Evolutionary conservation across 78 protist genomes (phyloP).

Genomic region (Dictyostelium purpureum): DNA sequence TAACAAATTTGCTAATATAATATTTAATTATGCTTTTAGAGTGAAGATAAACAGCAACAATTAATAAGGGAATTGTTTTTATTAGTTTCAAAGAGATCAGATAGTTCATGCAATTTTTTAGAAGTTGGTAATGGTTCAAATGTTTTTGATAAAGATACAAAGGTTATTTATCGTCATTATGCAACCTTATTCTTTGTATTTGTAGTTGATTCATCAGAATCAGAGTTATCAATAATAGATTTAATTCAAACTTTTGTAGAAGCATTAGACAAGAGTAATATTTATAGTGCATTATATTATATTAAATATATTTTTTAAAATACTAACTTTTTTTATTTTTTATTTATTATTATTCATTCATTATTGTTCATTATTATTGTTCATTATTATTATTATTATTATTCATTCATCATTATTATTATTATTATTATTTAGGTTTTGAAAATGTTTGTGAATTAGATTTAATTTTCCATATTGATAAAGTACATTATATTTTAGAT

Average conservation of each 20-base stretch:
- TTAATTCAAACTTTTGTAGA: conserved; percentile 97
- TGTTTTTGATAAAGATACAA: conserved; percentile 86
- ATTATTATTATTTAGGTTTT: conserved; percentile 64
- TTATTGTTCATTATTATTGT: not conserved
- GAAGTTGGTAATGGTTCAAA: conserved; percentile 59
- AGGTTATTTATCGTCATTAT: conserved; percentile 94
- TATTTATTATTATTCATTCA: not conserved
- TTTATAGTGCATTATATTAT: too few relatives aligned
- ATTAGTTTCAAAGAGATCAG: conserved; percentile 89
- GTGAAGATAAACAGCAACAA: conserved; percentile 87
- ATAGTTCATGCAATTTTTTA: conserved; percentile 93
- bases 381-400: not conserved
- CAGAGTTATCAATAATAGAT: conserved; percentile 96
- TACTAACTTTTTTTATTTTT: not conserved
- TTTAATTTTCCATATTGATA: conserved; percentile 95
- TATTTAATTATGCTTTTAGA: conserved; percentile 12
- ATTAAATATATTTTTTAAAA: not conserved
- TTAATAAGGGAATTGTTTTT: conserved; percentile 83
- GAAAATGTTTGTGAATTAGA: conserved; percentile 98
- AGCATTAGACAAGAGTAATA: conserved; percentile 90
- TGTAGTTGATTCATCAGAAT: conserved; percentile 90
- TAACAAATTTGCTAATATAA: not conserved
- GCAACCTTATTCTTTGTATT: conserved; percentile 97
- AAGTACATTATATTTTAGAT: conserved; percentile 94
- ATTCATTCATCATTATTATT: too few relatives aligned